phyloP scores from a whole-genome alignment of 2,329 filamentous ascomycete genomes.

The Zasmidium citrigriseum region DNA sequence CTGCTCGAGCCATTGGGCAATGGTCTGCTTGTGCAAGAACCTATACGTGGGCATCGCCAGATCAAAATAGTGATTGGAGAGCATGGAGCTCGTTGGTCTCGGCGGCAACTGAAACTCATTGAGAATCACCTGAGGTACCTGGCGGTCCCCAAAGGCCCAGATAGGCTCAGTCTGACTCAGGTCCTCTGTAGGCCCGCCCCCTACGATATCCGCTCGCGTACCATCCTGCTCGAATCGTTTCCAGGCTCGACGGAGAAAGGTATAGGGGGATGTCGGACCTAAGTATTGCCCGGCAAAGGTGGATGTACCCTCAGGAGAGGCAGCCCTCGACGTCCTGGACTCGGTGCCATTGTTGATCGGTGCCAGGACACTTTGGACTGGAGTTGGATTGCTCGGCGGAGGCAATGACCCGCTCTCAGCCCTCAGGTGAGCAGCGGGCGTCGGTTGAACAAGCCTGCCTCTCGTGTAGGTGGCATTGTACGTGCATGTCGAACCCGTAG shows the following conservation, averaged over 20 bases:
- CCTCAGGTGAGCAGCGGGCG: conserved; percentile 35
- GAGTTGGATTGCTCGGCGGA: background rate
- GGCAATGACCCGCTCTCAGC: background rate
- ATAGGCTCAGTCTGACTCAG: conserved; percentile 46
- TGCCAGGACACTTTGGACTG: background rate
- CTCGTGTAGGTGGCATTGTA: conserved; percentile 54
- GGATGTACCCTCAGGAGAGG: conserved; percentile 19
- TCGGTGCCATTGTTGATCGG: conserved; percentile 13
- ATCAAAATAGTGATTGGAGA: conserved; percentile 46
- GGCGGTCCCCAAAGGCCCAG: conserved; percentile 54
- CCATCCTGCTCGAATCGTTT: conserved; percentile 45
- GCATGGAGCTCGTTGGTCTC: conserved; percentile 28
- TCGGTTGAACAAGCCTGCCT: conserved; percentile 30
- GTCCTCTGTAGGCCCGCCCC: conserved; percentile 16
- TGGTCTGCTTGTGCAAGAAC: conserved; percentile 47
- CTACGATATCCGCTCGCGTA: background rate
- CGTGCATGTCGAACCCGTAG: conserved; percentile 42
- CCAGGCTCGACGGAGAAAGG: conserved; percentile 53
- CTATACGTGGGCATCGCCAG: conserved; percentile 46
- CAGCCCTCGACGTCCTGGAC: conserved; percentile 15
- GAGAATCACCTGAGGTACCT: conserved; percentile 42
- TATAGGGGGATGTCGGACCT: conserved; percentile 30
- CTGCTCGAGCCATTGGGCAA: conserved; percentile 47
- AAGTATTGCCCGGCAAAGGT: conserved; percentile 29
- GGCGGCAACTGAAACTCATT: conserved; percentile 47